phyloP scores from a whole-genome alignment of 2,329 filamentous ascomycete genomes.

The Cladosporium sp. region DNA sequence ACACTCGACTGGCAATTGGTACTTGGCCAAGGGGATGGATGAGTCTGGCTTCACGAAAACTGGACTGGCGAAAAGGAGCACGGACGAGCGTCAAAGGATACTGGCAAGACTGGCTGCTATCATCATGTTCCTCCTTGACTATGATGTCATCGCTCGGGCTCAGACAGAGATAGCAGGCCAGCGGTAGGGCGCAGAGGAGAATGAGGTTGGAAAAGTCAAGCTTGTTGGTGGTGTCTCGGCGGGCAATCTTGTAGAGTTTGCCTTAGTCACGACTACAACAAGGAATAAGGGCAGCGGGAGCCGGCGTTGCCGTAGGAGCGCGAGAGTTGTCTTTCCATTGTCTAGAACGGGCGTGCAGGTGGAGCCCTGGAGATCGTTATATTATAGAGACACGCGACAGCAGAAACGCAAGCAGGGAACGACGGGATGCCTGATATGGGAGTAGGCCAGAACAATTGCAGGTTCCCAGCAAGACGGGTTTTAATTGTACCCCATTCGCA shows the following conservation, averaged over 20 bases:
- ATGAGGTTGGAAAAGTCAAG: background rate
- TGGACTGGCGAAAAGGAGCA: background rate
- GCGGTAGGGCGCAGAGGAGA: background rate
- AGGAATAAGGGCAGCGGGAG: background rate
- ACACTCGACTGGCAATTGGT: background rate
- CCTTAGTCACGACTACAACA: constrained; percentile 3
- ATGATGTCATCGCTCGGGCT: background rate
- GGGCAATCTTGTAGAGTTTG: constrained; percentile 12
- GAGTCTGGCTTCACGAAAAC: background rate
- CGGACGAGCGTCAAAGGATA: background rate
- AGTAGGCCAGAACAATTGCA: background rate
- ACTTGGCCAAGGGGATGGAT: background rate
- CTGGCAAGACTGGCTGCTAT: background rate
- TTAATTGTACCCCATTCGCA: background rate
- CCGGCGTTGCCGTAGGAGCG: constrained; percentile 7
- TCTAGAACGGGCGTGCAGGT: constrained; percentile 5
- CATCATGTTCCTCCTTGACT: background rate
- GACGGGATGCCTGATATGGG: background rate
- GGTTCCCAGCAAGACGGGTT: background rate
- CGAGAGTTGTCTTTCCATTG: constrained; percentile 5
- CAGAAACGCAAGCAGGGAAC: background rate
- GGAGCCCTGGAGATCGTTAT: constrained; percentile 2
- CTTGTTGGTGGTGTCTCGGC: background rate
- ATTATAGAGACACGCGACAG: background rate
- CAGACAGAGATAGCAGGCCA: background rate